phyloP scores from a whole-genome alignment of 257 asterid genomes.

The Solanum medicagineum region DNA sequence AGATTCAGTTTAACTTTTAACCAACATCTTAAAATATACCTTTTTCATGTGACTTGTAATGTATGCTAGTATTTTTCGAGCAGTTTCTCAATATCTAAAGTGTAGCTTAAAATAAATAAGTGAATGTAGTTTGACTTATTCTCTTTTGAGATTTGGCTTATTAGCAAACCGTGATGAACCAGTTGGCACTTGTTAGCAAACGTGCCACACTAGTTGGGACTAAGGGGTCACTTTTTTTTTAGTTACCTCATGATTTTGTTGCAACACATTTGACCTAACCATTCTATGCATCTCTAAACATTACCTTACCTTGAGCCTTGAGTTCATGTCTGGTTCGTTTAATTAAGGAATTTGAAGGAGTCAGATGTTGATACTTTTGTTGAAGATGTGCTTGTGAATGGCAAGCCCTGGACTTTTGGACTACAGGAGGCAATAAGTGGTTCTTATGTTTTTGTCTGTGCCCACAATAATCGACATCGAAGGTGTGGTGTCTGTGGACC shows the following conservation, averaged over 20 bases:
- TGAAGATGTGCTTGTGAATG: conserved; percentile 74
- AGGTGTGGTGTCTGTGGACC: conserved; percentile 99
- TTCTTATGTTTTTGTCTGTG: conserved; percentile 83
- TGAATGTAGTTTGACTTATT: background rate
- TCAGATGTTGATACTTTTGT: conserved; percentile 69
- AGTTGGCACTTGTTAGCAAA: background rate
- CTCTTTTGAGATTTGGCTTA: background rate
- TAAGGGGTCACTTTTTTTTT: background rate
- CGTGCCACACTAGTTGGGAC: background rate
- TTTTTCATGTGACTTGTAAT: background rate
- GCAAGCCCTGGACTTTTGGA: conserved; percentile 66
- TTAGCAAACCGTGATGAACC: background rate
- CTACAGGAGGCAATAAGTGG: conserved; percentile 53
- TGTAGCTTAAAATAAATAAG: background rate
- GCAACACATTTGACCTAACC: background rate
- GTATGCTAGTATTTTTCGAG: background rate
- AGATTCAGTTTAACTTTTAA: background rate
- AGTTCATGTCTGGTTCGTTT: background rate
- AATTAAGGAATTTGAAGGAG: conserved; percentile 61
- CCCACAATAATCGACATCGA: conserved; percentile 71
- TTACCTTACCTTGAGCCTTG: background rate
- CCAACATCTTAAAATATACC: background rate
- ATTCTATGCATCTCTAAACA: background rate
- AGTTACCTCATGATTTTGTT: background rate
- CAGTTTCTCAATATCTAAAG: background rate